Evolutionary conservation across 1,139 yeast species (phyloP), one percentile per base, ranked within the genome.

Genomic region (Candida dubliniensis): DNA sequence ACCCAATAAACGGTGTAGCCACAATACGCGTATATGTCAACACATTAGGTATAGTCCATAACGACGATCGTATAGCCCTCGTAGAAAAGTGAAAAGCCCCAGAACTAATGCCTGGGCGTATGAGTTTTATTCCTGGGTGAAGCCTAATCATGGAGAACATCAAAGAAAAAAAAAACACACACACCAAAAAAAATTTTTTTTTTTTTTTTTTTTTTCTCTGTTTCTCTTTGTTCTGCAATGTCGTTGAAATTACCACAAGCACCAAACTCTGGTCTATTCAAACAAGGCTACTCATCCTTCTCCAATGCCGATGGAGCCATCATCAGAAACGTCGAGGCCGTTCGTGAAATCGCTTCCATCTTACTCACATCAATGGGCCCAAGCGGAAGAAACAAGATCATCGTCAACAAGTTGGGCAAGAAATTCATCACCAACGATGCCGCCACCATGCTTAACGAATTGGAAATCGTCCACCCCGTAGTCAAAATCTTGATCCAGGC

Each of bases 311-410:
- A 95, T 69, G 99, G 99, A 44, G 98, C 96, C 36, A 89, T 93
- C 47, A 79, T 81, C 56, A 81, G 96, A 61, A 93, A 95, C 62
- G 89, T 93, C 55, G 88, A 87, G 57, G 99, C 99, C 2, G 93
- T 95, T 44, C 81, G 96, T 58, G 98, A 93, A 65, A 87, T 95
- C 65, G 82, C 96, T 47, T 81, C 84, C 44, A 90, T 93, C 81
- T 87, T 95, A 52, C 78, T 91, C 50, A 90, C 98, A 4, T 89
- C 97, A 8, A 87, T 93, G 76, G 99, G 99, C 6, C 99, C 99
- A 48, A 87, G 95, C 67, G 99, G 99, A 42, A 80, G 97, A 59
- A 93, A 91, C 67, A 93, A 93, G 77, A 90, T 95, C 63, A 85
- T 93, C 58, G 96, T 91, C 46, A 93, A 93, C 69, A 66, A 69